A percentile compares a stretch with the other conserved stretches of the same genome.
These are phyloP conservation scores for Suillus placidus DNA, from an alignment of 768 basidiomycete species.

Conservation along the genomic window DNA sequence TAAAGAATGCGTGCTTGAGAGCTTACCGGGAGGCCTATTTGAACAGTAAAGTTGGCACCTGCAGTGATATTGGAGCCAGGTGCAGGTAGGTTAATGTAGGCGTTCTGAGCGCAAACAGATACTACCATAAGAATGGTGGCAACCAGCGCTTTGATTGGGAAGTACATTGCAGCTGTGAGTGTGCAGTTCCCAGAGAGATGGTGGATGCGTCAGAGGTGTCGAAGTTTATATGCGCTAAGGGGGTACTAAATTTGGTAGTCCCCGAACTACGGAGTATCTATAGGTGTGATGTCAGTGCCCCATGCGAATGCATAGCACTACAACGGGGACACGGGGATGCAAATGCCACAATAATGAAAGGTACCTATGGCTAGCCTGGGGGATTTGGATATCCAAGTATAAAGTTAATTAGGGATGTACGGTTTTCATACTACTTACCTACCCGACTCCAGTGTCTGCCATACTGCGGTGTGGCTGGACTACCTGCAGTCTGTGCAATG, in stretches of 20 bases:
- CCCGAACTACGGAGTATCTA: neutral
- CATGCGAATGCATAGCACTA: neutral
- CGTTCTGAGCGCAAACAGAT: constrained; percentile 4
- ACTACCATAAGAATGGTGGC: constrained; percentile 4
- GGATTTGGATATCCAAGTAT: neutral
- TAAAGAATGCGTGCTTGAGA: neutral
- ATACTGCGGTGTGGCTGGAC: neutral
- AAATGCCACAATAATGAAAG: neutral
- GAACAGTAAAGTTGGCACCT: constrained; percentile 43
- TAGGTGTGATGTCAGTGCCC: neutral
- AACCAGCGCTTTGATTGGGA: neutral
- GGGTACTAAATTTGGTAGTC: neutral
- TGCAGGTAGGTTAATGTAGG: constrained; percentile 7
- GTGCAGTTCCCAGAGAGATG: neutral
- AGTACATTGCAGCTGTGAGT: neutral
- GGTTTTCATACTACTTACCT: neutral
- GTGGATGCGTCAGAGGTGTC: neutral
- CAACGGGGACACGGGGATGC: neutral
- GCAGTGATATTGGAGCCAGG: constrained; percentile 35
- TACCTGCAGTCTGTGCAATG: neutral
- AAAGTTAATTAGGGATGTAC: neutral
- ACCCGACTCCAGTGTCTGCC: neutral
- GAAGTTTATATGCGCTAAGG: neutral
- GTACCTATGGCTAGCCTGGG: no score
- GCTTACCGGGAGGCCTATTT: constrained; percentile 45